These are phyloP conservation scores for Wakefieldia striispora DNA, from an alignment of 768 basidiomycete genomes.

Conservation along the genomic window DNA sequence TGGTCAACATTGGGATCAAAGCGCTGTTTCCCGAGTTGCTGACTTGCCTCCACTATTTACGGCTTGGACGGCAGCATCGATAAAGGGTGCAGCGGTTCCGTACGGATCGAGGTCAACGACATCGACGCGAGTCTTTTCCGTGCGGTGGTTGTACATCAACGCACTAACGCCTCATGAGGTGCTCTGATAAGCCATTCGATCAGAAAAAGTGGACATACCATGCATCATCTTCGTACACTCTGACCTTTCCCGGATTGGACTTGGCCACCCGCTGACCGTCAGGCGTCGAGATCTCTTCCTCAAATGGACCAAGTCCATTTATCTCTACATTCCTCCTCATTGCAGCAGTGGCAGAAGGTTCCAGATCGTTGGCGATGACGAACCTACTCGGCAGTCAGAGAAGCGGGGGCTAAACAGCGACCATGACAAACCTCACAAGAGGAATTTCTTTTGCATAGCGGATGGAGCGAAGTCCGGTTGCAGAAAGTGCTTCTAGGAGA, in stretches of 20 bases:
- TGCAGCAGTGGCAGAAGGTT: slow-evolving; percentile 73
- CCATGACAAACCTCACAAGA: slow-evolving; percentile 64
- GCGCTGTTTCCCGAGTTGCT: background rate
- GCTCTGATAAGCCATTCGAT: background rate
- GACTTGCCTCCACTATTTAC: slow-evolving; percentile 80
- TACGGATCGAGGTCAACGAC: slow-evolving; percentile 98
- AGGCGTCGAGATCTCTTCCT: slow-evolving; percentile 18
- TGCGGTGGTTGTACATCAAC: slow-evolving; percentile 87
- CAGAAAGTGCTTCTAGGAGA: slow-evolving; percentile 90
- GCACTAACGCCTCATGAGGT: slow-evolving; percentile 45
- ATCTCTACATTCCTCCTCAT: slow-evolving; percentile 84
- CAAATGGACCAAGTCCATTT: slow-evolving; percentile 61
- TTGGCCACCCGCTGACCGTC: slow-evolving; percentile 10
- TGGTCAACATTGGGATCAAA: slow-evolving; percentile 1
- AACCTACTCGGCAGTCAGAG: slow-evolving; percentile 57
- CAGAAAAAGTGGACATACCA: slow-evolving; percentile 51
- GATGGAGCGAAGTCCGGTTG: slow-evolving; percentile 92
- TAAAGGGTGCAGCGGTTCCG: slow-evolving; percentile 95
- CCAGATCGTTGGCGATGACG: slow-evolving; percentile 94
- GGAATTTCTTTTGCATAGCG: slow-evolving; percentile 98
- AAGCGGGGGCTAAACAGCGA: slow-evolving; percentile 1
- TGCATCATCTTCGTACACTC: slow-evolving; percentile 91
- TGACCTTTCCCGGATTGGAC: slow-evolving; percentile 51
- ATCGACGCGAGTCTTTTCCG: slow-evolving; percentile 73
- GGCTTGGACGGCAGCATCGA: slow-evolving; percentile 90